These are phyloP conservation scores for Pueraria montana DNA, from an alignment of 306 rosid species.

Conservation along the genomic window DNA sequence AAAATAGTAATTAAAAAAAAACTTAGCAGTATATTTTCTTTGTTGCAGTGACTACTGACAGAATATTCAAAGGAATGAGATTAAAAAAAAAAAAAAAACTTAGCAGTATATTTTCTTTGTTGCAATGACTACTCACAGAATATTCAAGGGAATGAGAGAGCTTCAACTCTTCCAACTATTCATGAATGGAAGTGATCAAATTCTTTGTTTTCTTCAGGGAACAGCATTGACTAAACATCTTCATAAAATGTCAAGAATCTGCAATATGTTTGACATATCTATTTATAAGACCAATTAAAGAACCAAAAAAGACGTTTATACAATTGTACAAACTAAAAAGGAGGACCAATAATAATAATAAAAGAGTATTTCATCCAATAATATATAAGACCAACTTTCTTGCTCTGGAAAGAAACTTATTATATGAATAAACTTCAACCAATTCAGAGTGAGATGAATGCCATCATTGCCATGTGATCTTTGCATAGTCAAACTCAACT, in stretches of 20 bases:
- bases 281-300: slow-evolving; percentile 40
- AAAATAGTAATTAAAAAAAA: not conserved
- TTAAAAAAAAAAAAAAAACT: no score
- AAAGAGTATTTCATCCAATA: not conserved
- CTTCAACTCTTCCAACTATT: slow-evolving; percentile 44
- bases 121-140: slow-evolving; percentile 28
- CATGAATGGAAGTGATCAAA: slow-evolving; percentile 41
- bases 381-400: slow-evolving; percentile 12
- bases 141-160: slow-evolving; percentile 32
- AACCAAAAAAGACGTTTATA: slow-evolving; percentile 17
- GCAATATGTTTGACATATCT: slow-evolving; percentile 53
- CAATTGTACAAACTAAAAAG: not conserved
- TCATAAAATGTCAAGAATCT: slow-evolving; percentile 91
- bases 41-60: slow-evolving; percentile 25
- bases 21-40: not conserved
- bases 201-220: slow-evolving; percentile 43
- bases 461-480: slow-evolving; percentile 22
- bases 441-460: slow-evolving; percentile 9
- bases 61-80: slow-evolving; percentile 36
- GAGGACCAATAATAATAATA: not conserved
- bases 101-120: not conserved
- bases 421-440: not conserved
- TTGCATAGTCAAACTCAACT: not conserved
- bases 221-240: slow-evolving; percentile 37
- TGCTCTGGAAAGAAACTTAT: not conserved